Base-by-base conservation (phyloP, 2,329 filamentous ascomycete genomes). In the Thermochaetoides dissita region DNA sequence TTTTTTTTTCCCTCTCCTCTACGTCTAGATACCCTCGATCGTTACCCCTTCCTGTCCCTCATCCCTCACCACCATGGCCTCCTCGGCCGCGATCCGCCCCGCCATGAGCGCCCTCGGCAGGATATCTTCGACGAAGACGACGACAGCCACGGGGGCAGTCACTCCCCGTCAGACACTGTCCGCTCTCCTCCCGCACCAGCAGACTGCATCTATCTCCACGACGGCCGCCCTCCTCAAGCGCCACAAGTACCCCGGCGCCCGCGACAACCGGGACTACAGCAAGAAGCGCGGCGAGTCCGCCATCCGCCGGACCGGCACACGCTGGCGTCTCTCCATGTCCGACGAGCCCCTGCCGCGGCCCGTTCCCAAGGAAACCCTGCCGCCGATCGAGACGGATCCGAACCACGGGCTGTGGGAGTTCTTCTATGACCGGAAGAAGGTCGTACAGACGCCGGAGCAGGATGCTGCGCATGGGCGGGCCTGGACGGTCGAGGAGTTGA, bases 321-420 rank as follows among this genome's bases (percentile, higher is more conserved):
- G 79, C 40, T 77, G 82, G 57, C 76, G 72, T n/a, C 67, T 93
- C 42, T 83, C 81, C 11, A 79, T 91, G 46, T 79, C 76, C 35
- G 75, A 81, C 54, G 72, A 79, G 36, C 69, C 78, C 39, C 66
- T 94, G 42, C 89, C 89, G 1, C 71, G 74, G 56, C 88, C 91
- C 6, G 49, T 54, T 17, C 37, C 30, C 35, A 41, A 33, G 12
- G 69, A 80, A 43, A 69, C 70, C 46, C 70, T 76, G 56, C 74
- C 75, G 41, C 59, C 67, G 37, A 59, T 81, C 30, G 59, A 73
- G 48, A 72, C 71, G 35, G 80, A 86, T 57, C 70, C 76, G 29
- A 65, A 88, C 50, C 91, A 98, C 63, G 89, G 87, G 30, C 78
- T 98, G 8, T 96, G 84, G 82, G 81, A 76, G 1, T 98, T 98